A percentile compares a stretch with the other conserved stretches of the same genome.
Conservation (phyloP, 176 grass and related monocot genomes). For the Triticum urartu region DNA sequence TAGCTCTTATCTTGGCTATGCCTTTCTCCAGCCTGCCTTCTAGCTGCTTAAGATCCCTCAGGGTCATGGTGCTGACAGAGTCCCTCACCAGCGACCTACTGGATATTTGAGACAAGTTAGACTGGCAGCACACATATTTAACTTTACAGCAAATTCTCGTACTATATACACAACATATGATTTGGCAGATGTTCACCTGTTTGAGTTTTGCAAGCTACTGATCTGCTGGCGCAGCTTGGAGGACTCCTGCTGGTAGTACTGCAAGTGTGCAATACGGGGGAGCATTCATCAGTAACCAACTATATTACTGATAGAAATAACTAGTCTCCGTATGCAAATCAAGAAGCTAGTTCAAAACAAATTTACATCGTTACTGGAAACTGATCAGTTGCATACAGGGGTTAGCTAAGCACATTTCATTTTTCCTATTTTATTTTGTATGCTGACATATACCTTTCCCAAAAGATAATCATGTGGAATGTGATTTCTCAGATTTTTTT, state of each 20-base stretch:
- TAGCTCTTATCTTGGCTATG: conserved; percentile 82
- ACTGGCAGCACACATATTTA: not conserved
- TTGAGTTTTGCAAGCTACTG: conserved; percentile 62
- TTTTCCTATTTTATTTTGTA: not conserved
- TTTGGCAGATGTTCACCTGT: conserved; percentile 55
- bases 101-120: conserved; percentile 27
- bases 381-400: not conserved
- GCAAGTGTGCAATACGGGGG: not conserved
- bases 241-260: conserved; percentile 91
- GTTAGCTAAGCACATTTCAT: not conserved
- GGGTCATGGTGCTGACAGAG: conserved; percentile 44
- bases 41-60: conserved; percentile 63
- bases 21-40: conserved; percentile 73
- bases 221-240: conserved; percentile 72
- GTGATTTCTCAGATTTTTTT: conserved; percentile 3
- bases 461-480: not conserved
- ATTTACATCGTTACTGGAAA: not conserved
- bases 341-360: not conserved
- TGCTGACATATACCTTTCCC: not conserved
- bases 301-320: not conserved
- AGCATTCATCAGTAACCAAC: conserved; percentile 11
- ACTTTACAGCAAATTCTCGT: not conserved
- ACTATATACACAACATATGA: not conserved
- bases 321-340: not conserved
- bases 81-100: conserved; percentile 66